Conservation (phyloP, 2,329 filamentous ascomycete genomes). For the Cercospora brassicicola region DNA sequence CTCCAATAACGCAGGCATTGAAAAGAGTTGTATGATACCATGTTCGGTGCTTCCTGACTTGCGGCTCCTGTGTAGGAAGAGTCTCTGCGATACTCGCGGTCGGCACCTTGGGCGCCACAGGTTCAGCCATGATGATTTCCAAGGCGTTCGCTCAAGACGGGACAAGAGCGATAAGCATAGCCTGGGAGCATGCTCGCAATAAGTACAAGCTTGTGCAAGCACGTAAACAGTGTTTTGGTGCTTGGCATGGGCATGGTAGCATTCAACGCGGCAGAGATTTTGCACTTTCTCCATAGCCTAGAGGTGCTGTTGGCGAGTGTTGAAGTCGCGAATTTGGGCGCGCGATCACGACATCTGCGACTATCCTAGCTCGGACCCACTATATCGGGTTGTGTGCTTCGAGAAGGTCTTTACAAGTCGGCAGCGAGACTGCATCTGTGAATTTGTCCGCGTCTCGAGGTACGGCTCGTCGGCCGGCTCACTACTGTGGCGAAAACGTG, state of each 20-base stretch:
- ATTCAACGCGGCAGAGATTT: slow-evolving; percentile 12
- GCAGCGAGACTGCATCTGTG: background rate
- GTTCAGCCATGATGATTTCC: slow-evolving; percentile 8
- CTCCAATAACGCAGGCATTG: slow-evolving; percentile 56
- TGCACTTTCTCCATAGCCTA: background rate
- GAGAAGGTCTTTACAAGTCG: background rate
- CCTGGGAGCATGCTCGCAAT: background rate
- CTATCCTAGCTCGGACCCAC: slow-evolving; percentile 2
- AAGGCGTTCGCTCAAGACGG: background rate
- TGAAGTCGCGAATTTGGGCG: slow-evolving; percentile 18
- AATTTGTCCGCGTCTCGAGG: background rate
- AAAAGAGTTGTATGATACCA: slow-evolving; percentile 57
- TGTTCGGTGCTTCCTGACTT: slow-evolving; percentile 16
- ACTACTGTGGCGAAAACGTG: background rate
- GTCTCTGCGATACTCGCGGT: slow-evolving; percentile 9
- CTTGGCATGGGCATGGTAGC: slow-evolving; percentile 10
- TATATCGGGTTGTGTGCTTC: background rate
- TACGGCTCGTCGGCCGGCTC: background rate
- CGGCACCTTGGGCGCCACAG: slow-evolving; percentile 11
- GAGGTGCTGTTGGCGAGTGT: slow-evolving; percentile 2
- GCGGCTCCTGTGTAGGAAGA: slow-evolving; percentile 14
- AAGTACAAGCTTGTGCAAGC: slow-evolving; percentile 13
- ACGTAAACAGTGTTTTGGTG: background rate
- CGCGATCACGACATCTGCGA: slow-evolving; percentile 16
- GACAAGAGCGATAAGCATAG: background rate